Conservation (phyloP, 2,329 filamentous ascomycete species). For the Didymella pomorum region DNA sequence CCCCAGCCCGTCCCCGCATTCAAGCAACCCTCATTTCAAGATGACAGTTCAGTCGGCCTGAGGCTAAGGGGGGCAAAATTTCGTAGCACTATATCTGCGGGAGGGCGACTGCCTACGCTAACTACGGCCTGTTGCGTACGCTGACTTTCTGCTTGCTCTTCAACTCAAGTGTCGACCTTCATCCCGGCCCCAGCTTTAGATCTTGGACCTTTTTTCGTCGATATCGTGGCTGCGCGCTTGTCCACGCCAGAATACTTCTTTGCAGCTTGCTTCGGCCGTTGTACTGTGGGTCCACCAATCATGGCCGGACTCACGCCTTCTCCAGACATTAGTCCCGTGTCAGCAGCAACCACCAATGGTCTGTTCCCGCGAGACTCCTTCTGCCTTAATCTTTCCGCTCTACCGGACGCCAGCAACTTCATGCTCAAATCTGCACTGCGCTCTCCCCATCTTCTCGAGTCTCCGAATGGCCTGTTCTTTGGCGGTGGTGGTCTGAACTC, state of each 20-base stretch:
- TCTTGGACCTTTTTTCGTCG: conserved; percentile 18
- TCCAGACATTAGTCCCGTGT: conserved; percentile 55
- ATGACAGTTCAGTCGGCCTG: conserved; percentile 31
- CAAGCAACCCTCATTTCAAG: conserved; percentile 42
- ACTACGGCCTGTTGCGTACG: conserved; percentile 7
- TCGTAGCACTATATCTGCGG: conserved; percentile 34
- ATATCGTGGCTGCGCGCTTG: conserved; percentile 40
- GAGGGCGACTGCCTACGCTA: conserved; percentile 23
- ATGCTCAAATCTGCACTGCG: conserved; percentile 50
- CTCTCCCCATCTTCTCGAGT: conserved; percentile 51
- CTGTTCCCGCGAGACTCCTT: conserved; percentile 51
- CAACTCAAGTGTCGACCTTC: conserved; percentile 11
- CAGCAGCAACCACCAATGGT: conserved; percentile 52
- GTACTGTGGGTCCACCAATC: conserved; percentile 47
- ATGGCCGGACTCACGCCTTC: conserved; percentile 52
- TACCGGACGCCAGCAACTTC: conserved; percentile 50
- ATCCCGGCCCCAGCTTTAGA: conserved; percentile 17
- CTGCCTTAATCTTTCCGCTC: conserved; percentile 51
- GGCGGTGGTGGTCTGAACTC: conserved; percentile 38
- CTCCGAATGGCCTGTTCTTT: conserved; percentile 47
- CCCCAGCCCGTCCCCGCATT: conserved; percentile 48
- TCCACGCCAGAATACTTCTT: conserved; percentile 38
- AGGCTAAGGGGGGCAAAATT: conserved; percentile 35
- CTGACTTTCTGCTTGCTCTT: neutral
- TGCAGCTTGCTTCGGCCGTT: conserved; percentile 41